phyloP scores from a whole-genome alignment of 768 basidiomycete genomes.

The Tricholoma sp. region DNA sequence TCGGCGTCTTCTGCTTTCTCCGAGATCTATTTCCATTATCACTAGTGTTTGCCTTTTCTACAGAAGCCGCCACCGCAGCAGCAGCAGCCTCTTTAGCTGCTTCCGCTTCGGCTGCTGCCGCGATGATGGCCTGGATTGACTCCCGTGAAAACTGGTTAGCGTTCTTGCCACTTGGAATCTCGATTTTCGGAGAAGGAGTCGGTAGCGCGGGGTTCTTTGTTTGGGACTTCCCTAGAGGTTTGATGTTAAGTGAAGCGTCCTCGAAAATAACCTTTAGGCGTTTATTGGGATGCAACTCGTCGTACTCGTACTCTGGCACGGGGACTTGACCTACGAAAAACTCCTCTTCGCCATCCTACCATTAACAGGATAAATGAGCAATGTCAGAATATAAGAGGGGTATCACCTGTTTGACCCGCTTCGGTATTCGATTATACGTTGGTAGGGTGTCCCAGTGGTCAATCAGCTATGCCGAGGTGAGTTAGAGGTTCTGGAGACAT shows the following conservation, averaged over 20 bases:
- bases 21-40: conserved; percentile 25
- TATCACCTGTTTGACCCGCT: conserved; percentile 40
- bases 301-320: conserved; percentile 1
- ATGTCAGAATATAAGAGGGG: neutral
- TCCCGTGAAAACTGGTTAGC: conserved; percentile 15
- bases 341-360: conserved; percentile 16
- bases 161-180: neutral
- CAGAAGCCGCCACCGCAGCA: conserved; percentile 22
- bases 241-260: neutral
- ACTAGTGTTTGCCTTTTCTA: conserved; percentile 24
- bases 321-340: neutral
- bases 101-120: conserved; percentile 24
- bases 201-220: neutral
- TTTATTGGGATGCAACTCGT: conserved; percentile 4
- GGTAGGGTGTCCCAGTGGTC: conserved; percentile 77
- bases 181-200: neutral
- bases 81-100: conserved; percentile 28
- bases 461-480: conserved; percentile 49
- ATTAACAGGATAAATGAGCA: neutral
- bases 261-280: conserved; percentile 1
- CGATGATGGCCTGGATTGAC: conserved; percentile 32
- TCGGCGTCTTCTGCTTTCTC: conserved; percentile 32
- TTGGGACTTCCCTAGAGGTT: neutral
- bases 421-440: conserved; percentile 83
- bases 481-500: neutral